A percentile compares a stretch with the other conserved stretches of the same genome.
phyloP scores from a whole-genome alignment of 2,329 filamentous ascomycete species.

The Metarhizium album region DNA sequence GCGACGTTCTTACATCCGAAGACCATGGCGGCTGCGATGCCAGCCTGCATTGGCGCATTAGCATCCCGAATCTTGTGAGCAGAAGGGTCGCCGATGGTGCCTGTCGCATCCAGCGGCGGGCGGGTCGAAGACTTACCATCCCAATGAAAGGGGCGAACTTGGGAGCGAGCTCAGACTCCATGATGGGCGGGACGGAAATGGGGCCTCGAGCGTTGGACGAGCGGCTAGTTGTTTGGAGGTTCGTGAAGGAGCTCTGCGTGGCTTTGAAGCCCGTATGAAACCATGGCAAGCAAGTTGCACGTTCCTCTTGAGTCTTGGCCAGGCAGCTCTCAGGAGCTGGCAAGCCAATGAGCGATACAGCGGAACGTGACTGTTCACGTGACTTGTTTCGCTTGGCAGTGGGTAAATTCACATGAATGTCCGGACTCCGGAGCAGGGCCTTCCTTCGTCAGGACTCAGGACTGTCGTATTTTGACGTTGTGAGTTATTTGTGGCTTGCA shows the following conservation, averaged over 20 bases:
- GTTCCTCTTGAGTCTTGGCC: slow-evolving; percentile 1
- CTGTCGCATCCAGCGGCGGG: slow-evolving; percentile 14
- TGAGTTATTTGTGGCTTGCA: too few relatives aligned
- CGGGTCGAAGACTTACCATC: slow-evolving; percentile 50
- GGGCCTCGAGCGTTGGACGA: background rate
- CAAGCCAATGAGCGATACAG: slow-evolving; percentile 6
- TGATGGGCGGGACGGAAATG: slow-evolving; percentile 20
- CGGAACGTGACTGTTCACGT: slow-evolving; percentile 6
- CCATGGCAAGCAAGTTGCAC: background rate
- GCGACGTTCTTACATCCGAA: slow-evolving; percentile 57
- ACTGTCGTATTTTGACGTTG: too few relatives aligned
- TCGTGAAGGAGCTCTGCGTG: slow-evolving; percentile 3
- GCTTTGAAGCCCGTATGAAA: background rate
- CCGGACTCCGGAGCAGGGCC: too few relatives aligned
- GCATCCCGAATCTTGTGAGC: background rate
- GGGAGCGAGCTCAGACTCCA: slow-evolving; percentile 55
- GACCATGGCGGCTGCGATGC: slow-evolving; percentile 73
- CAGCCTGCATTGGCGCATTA: slow-evolving; percentile 40
- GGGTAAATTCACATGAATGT: background rate
- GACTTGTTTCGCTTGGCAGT: background rate
- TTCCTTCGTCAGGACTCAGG: too few relatives aligned
- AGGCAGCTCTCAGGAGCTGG: slow-evolving; percentile 3
- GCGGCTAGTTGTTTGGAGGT: background rate
- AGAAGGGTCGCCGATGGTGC: slow-evolving; percentile 2
- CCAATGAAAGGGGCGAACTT: slow-evolving; percentile 83